Conservation (phyloP, 805 yeast genomes). For the Maudiozyma barnettii region DNA sequence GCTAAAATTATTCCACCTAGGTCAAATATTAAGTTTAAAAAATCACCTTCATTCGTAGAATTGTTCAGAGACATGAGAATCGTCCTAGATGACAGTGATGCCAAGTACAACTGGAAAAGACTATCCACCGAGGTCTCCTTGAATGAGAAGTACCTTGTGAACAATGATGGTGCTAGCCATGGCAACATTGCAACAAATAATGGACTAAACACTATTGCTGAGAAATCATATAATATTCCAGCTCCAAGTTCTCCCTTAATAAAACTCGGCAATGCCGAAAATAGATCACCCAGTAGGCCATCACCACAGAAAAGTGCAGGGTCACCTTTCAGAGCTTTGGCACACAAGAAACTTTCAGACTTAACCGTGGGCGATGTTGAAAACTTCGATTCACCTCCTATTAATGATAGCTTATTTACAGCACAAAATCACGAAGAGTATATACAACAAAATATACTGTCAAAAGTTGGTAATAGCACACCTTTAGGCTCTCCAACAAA, state of each 20-base stretch:
- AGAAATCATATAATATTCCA: not conserved
- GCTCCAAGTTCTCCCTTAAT: not conserved
- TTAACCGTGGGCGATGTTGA: not conserved
- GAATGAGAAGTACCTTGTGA: slow-evolving; percentile 6
- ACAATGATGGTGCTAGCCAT: not conserved
- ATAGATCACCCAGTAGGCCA: not conserved
- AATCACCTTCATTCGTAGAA: slow-evolving; percentile 26
- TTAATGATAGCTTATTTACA: not conserved
- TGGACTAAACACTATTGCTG: not conserved
- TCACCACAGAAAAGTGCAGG: not conserved
- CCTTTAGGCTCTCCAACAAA: not conserved
- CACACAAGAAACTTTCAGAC: not conserved
- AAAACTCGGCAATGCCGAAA: not conserved
- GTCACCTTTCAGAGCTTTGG: not conserved
- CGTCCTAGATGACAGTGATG: slow-evolving; percentile 26
- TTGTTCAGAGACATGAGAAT: slow-evolving; percentile 25
- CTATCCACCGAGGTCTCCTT: slow-evolving; percentile 17
- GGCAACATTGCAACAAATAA: not conserved
- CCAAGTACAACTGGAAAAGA: slow-evolving; percentile 26
- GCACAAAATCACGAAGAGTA: not conserved
- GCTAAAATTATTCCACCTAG: slow-evolving; percentile 4
- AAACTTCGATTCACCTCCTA: not conserved
- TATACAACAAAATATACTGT: not conserved
- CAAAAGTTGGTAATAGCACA: not conserved
- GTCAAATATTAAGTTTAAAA: slow-evolving; percentile 10